phyloP scores from a whole-genome alignment of 768 basidiomycete species.

The Boletus subcaerulescens region DNA sequence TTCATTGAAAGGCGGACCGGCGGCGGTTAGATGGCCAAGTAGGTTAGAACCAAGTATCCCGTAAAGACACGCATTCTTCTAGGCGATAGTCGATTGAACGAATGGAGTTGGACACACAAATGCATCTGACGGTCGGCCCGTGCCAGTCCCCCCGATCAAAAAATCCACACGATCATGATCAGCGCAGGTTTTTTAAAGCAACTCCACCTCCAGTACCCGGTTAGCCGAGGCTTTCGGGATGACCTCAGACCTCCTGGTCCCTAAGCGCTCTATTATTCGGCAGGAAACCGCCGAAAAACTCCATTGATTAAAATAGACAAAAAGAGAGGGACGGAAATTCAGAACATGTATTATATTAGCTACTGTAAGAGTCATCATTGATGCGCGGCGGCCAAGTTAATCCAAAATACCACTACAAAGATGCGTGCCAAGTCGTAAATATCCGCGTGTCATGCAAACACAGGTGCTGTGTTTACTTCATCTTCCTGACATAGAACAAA shows the following conservation, averaged over 20 bases:
- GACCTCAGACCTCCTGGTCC: conserved; percentile 11
- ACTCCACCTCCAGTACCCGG: not conserved
- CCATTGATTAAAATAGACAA: not conserved
- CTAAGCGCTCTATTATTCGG: conserved; percentile 10
- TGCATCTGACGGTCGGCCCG: not conserved
- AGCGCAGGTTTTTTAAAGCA: conserved; percentile 1
- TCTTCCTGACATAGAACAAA: conserved; percentile 43
- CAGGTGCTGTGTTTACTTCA: conserved; percentile 15
- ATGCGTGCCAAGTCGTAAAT: conserved; percentile 15
- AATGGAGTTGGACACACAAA: not conserved
- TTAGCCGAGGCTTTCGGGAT: conserved; percentile 11
- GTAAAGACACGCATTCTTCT: conserved; percentile 1
- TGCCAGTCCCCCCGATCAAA: not conserved
- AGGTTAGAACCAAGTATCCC: not conserved
- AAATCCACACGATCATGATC: conserved; percentile 14
- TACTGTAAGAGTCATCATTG: conserved; percentile 14
- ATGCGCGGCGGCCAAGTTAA: conserved; percentile 9
- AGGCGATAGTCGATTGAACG: conserved; percentile 8
- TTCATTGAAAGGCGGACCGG: conserved; percentile 74
- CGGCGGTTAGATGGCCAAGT: conserved; percentile 25
- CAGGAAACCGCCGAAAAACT: not conserved
- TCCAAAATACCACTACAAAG: conserved; percentile 12
- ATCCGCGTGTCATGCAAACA: conserved; percentile 15
- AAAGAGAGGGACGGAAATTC: not conserved
- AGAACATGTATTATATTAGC: conserved; percentile 4